Evolutionary conservation across 768 basidiomycete species (phyloP).

Genomic region (Agrocybe pediades): DNA sequence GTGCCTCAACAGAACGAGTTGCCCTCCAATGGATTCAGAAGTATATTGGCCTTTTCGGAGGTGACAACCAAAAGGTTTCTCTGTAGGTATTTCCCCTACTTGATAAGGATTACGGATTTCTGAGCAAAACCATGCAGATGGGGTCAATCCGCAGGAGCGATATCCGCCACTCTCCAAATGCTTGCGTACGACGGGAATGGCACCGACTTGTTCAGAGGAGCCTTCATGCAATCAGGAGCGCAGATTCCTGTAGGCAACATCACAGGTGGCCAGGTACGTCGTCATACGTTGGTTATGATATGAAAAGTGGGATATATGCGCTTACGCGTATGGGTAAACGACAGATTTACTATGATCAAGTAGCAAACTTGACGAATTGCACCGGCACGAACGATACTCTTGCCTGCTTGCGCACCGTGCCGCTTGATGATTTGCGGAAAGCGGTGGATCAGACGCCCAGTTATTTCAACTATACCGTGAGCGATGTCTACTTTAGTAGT

Average conservation of each 20-base stretch:
- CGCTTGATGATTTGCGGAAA: constrained; percentile 37
- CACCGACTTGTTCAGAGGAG: constrained; percentile 36
- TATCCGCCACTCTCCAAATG: constrained; percentile 41
- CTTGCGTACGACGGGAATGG: constrained; percentile 31
- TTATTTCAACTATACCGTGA: constrained; percentile 26
- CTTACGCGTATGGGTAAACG: too few relatives aligned
- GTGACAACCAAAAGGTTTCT: constrained; percentile 50
- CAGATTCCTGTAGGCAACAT: constrained; percentile 24
- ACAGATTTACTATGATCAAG: constrained; percentile 43
- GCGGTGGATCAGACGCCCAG: constrained; percentile 47
- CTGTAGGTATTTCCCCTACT: constrained; percentile 26
- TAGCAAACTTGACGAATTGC: constrained; percentile 46
- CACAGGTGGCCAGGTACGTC: constrained; percentile 23
- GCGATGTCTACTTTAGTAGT: constrained; percentile 13
- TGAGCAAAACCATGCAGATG: constrained; percentile 22
- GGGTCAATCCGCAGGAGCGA: constrained; percentile 51
- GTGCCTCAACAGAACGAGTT: constrained; percentile 24
- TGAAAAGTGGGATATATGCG: not conserved
- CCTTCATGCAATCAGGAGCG: constrained; percentile 29
- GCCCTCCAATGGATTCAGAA: constrained; percentile 60
- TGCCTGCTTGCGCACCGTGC: constrained; percentile 42
- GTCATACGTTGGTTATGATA: not conserved
- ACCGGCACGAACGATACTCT: constrained; percentile 40
- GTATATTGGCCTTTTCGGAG: constrained; percentile 57
- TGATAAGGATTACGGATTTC: not conserved